phyloP scores from a whole-genome alignment of 2,329 filamentous ascomycete species.

The Sodiomyces alkalinus region DNA sequence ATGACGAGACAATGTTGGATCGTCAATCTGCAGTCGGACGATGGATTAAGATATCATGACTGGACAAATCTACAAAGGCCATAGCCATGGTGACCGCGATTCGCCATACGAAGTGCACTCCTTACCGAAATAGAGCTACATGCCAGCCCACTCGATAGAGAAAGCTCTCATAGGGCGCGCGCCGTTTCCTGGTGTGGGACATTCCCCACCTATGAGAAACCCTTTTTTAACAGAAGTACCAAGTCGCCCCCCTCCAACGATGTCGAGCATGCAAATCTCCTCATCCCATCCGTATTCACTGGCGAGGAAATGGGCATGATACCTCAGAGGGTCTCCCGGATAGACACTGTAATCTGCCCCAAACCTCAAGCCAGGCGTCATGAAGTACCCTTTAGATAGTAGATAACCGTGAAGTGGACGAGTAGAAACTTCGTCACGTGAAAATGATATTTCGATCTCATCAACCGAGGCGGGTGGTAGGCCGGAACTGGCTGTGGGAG shows the following conservation, averaged over 20 bases:
- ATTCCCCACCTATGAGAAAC: constrained; percentile 66
- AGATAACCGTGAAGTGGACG: constrained; percentile 63
- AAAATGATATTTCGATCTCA: too few species aligned
- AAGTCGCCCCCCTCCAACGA: constrained; percentile 73
- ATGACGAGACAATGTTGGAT: too few species aligned
- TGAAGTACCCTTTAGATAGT: constrained; percentile 66
- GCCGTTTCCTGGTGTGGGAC: constrained; percentile 20
- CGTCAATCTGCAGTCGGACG: too few species aligned
- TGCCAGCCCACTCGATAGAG: constrained; percentile 85
- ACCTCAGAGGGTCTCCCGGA: constrained; percentile 84
- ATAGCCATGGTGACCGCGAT: too few species aligned
- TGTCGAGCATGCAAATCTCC: constrained; percentile 66
- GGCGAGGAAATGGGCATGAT: constrained; percentile 87
- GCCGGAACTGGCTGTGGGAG: constrained; percentile 19
- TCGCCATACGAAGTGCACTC: too few species aligned
- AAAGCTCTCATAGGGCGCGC: constrained; percentile 48
- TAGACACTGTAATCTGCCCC: constrained; percentile 92
- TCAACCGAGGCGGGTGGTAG: constrained; percentile 15
- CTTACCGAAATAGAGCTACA: too few species aligned
- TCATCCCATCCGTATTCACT: constrained; percentile 80
- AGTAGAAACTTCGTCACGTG: too few species aligned
- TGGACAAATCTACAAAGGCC: too few species aligned
- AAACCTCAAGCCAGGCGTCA: constrained; percentile 85
- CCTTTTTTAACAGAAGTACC: constrained; percentile 96
- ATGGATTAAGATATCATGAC: too few species aligned